These are phyloP conservation scores for Suillus decipiens DNA, from an alignment of 768 basidiomycete species.

Conservation along the genomic window DNA sequence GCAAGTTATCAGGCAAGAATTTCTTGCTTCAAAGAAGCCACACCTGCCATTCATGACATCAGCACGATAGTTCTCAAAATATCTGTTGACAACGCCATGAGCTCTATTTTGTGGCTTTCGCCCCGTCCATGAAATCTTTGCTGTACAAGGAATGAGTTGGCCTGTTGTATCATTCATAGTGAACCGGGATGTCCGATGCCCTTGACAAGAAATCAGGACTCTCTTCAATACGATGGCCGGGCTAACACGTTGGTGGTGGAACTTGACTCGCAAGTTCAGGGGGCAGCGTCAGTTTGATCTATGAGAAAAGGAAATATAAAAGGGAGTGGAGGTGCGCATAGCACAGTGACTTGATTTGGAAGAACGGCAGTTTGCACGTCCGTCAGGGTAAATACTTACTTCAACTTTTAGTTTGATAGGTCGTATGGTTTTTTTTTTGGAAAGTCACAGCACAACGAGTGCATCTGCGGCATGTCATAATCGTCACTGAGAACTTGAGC, in stretches of 20 bases:
- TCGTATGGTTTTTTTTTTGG: not conserved
- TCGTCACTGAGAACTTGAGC: not conserved
- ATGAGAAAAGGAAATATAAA: not conserved
- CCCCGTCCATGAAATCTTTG: constrained; percentile 98
- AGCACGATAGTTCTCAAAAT: constrained; percentile 67
- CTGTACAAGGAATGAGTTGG: constrained; percentile 96
- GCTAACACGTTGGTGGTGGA: not conserved
- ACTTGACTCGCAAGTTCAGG: not conserved
- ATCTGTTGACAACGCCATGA: constrained; percentile 79
- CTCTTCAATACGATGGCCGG: not conserved
- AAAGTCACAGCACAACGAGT: not conserved
- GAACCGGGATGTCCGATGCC: constrained; percentile 93
- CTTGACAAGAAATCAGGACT: constrained; percentile 81
- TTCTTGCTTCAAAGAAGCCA: constrained; percentile 48
- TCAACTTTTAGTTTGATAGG: not conserved
- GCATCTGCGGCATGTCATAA: not conserved
- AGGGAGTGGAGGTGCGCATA: not conserved
- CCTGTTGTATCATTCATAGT: constrained; percentile 98
- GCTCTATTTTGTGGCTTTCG: constrained; percentile 81
- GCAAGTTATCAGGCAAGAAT: constrained; percentile 66
- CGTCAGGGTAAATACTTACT: not conserved
- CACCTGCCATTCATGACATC: constrained; percentile 83
- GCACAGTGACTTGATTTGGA: not conserved
- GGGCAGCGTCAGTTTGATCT: no score
- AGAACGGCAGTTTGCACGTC: not conserved